Evolutionary conservation across 164 flowering plant genomes (phyloP), one percentile per base, ranked within the genome.

Genomic region (Buxus sempervirens): DNA sequence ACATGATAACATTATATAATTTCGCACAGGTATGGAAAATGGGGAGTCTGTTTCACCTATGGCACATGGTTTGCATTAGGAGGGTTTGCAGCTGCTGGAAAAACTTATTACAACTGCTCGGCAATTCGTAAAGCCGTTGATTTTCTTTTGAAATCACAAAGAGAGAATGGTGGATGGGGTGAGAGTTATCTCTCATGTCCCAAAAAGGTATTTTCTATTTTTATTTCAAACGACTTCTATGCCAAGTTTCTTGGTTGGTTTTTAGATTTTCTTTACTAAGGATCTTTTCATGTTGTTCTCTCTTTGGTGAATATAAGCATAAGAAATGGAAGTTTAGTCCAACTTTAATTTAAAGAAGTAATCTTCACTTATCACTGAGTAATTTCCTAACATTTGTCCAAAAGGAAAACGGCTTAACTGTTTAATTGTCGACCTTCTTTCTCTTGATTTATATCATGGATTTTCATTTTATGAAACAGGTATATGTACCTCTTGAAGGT

Each of bases 31-130:
- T 75, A 78, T 28, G 81, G 82, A 49, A 74, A 71, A n/a, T 83
- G 87, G 83, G 85, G 85, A 38, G 64, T 83, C 36, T 83, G 85
- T 60, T 83, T 77, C 76, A 81, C 67, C 9, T 83, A 83, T 51
- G 81, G 85, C 0, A 66, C 85, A 41, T 79, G 80, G 80, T 82
- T 83, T 78, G 80, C 80, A 6, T 80, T 83, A 9, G 70, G 67
- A 16, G 87, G 77, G 20, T 54, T 81, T 25, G 64, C 66, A 23
- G 77, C 79, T 12, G 81, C 74, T 16, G 84, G 84, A 9, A 79
- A 72, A 72, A 81, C 73, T 22, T 83, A 76, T 62, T 0, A 71
- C 19, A 77, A 74, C 19, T 73, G 77, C 60, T 18, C 48, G 5
- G 72, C 78, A 1, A 22, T 77, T 45, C 72, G 82, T 0, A 79